A percentile compares a stretch with the other conserved stretches of the same genome.
phyloP scores from a whole-genome alignment of 2,329 filamentous ascomycete genomes.

The Coleophoma eucalyptorum region DNA sequence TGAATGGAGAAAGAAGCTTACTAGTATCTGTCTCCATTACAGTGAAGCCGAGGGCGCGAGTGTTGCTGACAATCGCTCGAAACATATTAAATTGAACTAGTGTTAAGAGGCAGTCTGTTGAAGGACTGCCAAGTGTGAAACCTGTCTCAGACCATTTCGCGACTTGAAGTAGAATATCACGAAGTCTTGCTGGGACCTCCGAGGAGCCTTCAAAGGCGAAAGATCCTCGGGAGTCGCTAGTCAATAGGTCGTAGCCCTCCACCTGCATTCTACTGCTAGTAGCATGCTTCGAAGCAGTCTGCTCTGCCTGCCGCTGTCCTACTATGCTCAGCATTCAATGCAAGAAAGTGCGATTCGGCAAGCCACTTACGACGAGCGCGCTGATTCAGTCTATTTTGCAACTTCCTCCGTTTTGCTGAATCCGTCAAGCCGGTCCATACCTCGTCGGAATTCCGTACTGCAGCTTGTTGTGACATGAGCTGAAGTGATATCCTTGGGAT shows the following conservation, averaged over 20 bases:
- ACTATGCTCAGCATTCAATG: too few relatives aligned
- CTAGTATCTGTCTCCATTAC: background rate
- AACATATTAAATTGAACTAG: constrained; percentile 20
- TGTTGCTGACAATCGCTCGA: constrained; percentile 14
- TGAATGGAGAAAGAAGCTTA: background rate
- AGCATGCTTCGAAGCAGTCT: too few relatives aligned
- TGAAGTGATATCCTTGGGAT: too few relatives aligned
- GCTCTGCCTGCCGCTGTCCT: too few relatives aligned
- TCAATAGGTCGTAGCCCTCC: too few relatives aligned
- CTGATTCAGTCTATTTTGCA: constrained; percentile 16
- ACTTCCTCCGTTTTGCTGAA: constrained; percentile 14
- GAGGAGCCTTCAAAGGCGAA: too few relatives aligned
- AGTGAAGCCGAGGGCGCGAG: constrained; percentile 1
- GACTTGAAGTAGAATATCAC: background rate
- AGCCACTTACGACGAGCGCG: constrained; percentile 16
- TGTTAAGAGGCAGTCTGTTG: constrained; percentile 10
- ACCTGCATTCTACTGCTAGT: too few relatives aligned
- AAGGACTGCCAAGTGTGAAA: constrained; percentile 8
- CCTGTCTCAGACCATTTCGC: background rate
- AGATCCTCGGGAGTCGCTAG: too few relatives aligned
- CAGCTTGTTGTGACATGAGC: constrained; percentile 3
- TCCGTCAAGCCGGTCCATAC: constrained; percentile 27
- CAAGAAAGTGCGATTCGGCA: too few relatives aligned
- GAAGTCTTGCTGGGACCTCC: too few relatives aligned
- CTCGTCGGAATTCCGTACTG: constrained; percentile 10